These are phyloP conservation scores for Rhodotorula mucilaginosa DNA, from an alignment of 1,284 basidiomycete species.

Conservation along the genomic window DNA sequence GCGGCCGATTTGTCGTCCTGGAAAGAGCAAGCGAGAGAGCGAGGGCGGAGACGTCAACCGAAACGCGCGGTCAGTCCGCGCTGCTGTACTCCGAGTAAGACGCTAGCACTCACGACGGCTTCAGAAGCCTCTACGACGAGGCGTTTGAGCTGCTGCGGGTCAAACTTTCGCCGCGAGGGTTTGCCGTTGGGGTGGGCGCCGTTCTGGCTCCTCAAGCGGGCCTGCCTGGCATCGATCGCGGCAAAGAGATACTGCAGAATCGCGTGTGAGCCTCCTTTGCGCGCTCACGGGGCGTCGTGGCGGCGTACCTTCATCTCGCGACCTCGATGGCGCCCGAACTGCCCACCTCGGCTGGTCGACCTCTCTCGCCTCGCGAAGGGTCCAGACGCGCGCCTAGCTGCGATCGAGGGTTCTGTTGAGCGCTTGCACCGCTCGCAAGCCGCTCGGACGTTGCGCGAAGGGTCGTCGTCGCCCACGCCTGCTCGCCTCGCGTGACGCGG, in stretches of 20 bases:
- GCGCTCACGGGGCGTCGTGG: not conserved
- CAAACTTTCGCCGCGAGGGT: constrained; percentile 3
- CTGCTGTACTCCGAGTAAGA: no score
- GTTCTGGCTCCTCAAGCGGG: constrained; percentile 5
- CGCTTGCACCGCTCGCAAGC: no score
- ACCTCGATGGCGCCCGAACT: not conserved
- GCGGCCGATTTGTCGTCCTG: constrained; percentile 65
- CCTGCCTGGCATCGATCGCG: constrained; percentile 37
- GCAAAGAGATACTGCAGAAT: constrained; percentile 38
- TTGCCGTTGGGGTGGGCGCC: not conserved
- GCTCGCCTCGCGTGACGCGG: no score
- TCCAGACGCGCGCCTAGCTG: not conserved
- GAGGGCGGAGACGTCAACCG: not conserved
- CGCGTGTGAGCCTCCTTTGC: not conserved
- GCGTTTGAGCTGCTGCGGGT: constrained; percentile 38
- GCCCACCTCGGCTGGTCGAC: not conserved
- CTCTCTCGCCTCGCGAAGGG: not conserved
- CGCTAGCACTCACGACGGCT: constrained; percentile 28
- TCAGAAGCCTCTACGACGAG: constrained; percentile 40
- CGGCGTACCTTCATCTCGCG: constrained; percentile 15
- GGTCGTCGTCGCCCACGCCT: no score
- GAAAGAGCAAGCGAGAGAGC: not conserved
- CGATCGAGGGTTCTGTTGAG: not conserved
- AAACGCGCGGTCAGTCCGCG: not conserved
- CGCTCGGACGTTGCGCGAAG: no score